A percentile compares a stretch with the other conserved stretches of the same genome.
Conservation (phyloP, 257 asterid genomes). For the Nicotiana benthamiana region DNA sequence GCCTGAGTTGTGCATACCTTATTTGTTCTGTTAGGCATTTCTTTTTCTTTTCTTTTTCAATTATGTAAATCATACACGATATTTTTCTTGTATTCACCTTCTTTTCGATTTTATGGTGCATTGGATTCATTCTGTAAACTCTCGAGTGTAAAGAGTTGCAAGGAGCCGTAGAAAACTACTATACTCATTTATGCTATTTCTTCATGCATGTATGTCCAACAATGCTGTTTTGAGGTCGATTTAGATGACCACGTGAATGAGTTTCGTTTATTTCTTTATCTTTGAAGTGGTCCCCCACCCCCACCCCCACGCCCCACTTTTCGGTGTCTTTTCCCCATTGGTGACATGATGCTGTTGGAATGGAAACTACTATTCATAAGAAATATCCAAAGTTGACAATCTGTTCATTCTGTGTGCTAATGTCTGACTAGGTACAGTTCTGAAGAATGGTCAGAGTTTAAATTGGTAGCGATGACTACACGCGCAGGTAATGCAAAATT, state of each 20-base stretch:
- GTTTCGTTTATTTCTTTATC: background rate
- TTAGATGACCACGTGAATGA: background rate
- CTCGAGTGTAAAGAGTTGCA: background rate
- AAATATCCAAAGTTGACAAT: background rate
- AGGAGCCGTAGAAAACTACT: background rate
- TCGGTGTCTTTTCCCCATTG: background rate
- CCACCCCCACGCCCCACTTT: background rate
- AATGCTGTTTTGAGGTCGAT: background rate
- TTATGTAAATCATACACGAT: background rate
- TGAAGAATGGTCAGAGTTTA: background rate
- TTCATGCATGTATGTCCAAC: background rate
- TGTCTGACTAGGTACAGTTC: background rate
- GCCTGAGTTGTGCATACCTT: constrained; percentile 19
- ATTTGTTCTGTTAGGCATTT: constrained; percentile 5
- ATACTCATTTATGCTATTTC: background rate
- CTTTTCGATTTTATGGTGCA: background rate
- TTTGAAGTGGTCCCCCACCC: background rate
- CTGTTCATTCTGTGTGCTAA: background rate
- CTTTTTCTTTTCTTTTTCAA: background rate
- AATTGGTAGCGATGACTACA: background rate
- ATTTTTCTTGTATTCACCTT: background rate
- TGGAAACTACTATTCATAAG: background rate
- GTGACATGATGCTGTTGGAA: background rate
- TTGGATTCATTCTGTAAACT: constrained; percentile 2
- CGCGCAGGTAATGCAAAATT: background rate